Evolutionary conservation across 208 protist species (phyloP).

Genomic region (Naegleria lovaniensis): DNA sequence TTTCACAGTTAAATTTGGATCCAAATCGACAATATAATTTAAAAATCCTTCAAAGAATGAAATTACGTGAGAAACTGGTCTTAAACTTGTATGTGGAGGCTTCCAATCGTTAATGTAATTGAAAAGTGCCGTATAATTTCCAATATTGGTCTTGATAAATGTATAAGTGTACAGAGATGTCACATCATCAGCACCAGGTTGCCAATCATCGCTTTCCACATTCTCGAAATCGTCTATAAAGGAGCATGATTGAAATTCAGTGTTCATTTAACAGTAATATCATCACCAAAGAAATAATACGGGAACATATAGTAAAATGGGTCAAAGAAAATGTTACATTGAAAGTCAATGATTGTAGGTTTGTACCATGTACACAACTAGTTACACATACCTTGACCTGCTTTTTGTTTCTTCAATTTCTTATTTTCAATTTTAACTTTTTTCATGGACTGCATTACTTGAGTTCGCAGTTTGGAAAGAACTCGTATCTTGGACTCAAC

Average conservation of each 20-base stretch:
- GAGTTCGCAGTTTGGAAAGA: neutral
- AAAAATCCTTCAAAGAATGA: conserved; percentile 16
- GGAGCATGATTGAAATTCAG: too few species aligned
- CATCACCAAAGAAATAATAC: too few species aligned
- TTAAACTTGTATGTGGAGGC: neutral
- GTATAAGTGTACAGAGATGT: neutral
- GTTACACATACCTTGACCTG: neutral
- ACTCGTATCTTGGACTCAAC: neutral
- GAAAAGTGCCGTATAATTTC: neutral
- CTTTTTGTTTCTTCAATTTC: neutral
- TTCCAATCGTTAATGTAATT: conserved; percentile 17
- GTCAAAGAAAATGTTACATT: too few species aligned
- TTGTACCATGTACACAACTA: too few species aligned
- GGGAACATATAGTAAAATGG: too few species aligned
- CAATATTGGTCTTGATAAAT: neutral
- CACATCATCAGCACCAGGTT: conserved; percentile 20
- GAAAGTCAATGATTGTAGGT: too few species aligned
- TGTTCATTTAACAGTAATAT: too few species aligned
- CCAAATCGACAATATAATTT: neutral
- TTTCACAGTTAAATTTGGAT: neutral
- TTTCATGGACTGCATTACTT: neutral
- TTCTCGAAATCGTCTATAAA: neutral
- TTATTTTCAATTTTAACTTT: neutral
- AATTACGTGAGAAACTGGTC: neutral
- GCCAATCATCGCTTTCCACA: neutral